Conservation (phyloP, 1,284 basidiomycete species). For the Cryptococcus sp. region DNA sequence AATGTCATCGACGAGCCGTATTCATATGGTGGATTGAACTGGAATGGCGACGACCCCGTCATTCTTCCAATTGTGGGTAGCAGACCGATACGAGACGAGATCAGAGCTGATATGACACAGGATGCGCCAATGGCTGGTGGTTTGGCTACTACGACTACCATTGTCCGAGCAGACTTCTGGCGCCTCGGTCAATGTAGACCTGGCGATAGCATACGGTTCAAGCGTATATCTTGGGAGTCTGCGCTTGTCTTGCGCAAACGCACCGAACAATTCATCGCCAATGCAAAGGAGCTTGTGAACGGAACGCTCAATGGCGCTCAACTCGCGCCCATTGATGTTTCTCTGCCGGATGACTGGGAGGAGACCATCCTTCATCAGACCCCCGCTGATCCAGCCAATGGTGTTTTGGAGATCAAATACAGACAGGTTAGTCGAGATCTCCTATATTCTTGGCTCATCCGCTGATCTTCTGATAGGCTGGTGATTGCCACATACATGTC, state of each 20-base stretch:
- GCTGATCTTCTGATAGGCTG: slow-evolving; percentile 19
- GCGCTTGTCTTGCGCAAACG: slow-evolving; percentile 45
- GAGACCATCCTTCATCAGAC: slow-evolving; percentile 54
- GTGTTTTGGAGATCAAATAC: slow-evolving; percentile 31
- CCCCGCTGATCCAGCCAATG: slow-evolving; percentile 18
- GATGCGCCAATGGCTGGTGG: slow-evolving; percentile 37
- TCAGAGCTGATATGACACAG: slow-evolving; percentile 15
- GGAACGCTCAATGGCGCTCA: slow-evolving; percentile 5
- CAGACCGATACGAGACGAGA: not conserved
- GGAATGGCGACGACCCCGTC: slow-evolving; percentile 74
- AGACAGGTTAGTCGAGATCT: slow-evolving; percentile 20
- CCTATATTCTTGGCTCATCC: not conserved
- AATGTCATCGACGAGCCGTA: slow-evolving; percentile 73
- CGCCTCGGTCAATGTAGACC: slow-evolving; percentile 47
- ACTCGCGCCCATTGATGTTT: slow-evolving; percentile 18
- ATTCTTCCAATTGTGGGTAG: slow-evolving; percentile 60
- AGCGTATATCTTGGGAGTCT: slow-evolving; percentile 50
- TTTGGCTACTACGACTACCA: slow-evolving; percentile 29
- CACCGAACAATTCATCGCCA: slow-evolving; percentile 47
- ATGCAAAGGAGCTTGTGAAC: slow-evolving; percentile 29
- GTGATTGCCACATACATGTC: slow-evolving; percentile 35
- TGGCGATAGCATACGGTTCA: slow-evolving; percentile 41
- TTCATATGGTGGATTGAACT: slow-evolving; percentile 60
- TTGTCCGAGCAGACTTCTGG: slow-evolving; percentile 44
- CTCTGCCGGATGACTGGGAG: slow-evolving; percentile 30